Percentiles rank a stretch among this genome's conserved stretches.
phyloP scores from a whole-genome alignment of 2,329 filamentous ascomycete species.

The Verticillium albo-atrum region DNA sequence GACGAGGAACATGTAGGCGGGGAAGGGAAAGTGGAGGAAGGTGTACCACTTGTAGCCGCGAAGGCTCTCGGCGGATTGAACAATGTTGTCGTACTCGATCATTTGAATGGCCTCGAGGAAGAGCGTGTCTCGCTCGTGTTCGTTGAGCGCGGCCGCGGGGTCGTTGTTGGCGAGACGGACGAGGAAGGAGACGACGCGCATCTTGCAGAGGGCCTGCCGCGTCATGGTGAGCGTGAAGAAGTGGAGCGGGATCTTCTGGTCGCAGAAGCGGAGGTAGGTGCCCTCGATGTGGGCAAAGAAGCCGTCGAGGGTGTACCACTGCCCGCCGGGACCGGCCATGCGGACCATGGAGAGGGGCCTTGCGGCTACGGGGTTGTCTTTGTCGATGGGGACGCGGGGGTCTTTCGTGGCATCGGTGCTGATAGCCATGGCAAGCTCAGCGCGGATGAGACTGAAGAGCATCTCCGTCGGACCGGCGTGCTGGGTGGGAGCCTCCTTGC shows the following conservation, averaged over 20 bases:
- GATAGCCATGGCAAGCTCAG: conserved; percentile 53
- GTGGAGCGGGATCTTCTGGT: conserved; percentile 54
- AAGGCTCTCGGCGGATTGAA: conserved; percentile 46
- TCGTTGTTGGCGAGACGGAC: conserved; percentile 40
- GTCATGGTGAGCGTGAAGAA: conserved; percentile 56
- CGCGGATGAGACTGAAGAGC: conserved; percentile 52
- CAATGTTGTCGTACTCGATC: conserved; percentile 55
- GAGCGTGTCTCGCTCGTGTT: conserved; percentile 45
- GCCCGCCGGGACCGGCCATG: conserved; percentile 45
- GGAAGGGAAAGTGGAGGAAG: conserved; percentile 55
- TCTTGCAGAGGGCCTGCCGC: conserved; percentile 49
- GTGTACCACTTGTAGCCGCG: conserved; percentile 56
- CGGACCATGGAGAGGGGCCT: conserved; percentile 31
- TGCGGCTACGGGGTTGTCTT: conserved; percentile 16
- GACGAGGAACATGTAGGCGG: conserved; percentile 56
- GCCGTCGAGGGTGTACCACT: conserved; percentile 44
- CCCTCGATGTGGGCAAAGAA: conserved; percentile 52
- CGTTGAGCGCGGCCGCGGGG: conserved; percentile 28
- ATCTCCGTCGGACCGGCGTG: conserved; percentile 54
- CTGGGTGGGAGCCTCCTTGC: conserved; percentile 46
- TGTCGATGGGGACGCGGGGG: conserved; percentile 20
- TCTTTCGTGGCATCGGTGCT: conserved; percentile 39
- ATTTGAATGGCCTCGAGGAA: conserved; percentile 52
- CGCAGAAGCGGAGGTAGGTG: conserved; percentile 51
- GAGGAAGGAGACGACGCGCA: conserved; percentile 51